Evolutionary conservation across 2,329 filamentous ascomycete genomes (phyloP), one percentile per base, ranked within the genome.

Genomic region (Hymenoscyphus infarciens): DNA sequence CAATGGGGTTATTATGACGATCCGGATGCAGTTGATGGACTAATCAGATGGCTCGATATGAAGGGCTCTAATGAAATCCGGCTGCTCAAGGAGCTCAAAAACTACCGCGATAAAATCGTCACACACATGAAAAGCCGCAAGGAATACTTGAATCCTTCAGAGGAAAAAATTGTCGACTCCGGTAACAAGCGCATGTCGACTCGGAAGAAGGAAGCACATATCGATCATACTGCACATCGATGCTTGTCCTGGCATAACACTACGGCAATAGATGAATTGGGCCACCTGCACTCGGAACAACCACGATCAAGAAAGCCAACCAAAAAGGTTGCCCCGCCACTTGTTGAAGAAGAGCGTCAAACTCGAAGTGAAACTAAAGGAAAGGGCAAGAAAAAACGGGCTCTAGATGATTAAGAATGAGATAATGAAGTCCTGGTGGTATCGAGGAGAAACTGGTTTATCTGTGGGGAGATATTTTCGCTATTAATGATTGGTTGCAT

Each of bases 1-100:
- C 89, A 98, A 75, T 99, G 95, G 93, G 95, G 90, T 11, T 99
- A 91, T 77, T 92, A 92, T 70, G 90, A 94, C 42, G 89, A 95
- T 11, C 86, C 91, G 0, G 86, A 89, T 57, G 83, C 90, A 42
- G 77, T 99, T 5, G 90, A 95, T 65, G 84, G 83, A 59, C 82
- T 99, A 19, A 86, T 98, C 65, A 83, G 84, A 59, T 99, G 95
- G 93, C 83, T 99, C 4, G 94, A 99, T 72, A 84, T 88, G 13
- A 89, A 91, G 16, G 95, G 95, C 1, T 82, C 89, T 67, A 92
- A 96, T 67, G 95, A 99, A 77, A 79, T 89, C 66, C 93, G 92
- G 73, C 81, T 99, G 57, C 86, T 89, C 64, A 98, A 97, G 76
- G 94, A 98, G 75, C 82, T 99, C 3, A 79, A 88, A 58, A 78